These are phyloP conservation scores for Flaveria floridana DNA, from an alignment of 140 eudicot genomes.

Conservation along the genomic window DNA sequence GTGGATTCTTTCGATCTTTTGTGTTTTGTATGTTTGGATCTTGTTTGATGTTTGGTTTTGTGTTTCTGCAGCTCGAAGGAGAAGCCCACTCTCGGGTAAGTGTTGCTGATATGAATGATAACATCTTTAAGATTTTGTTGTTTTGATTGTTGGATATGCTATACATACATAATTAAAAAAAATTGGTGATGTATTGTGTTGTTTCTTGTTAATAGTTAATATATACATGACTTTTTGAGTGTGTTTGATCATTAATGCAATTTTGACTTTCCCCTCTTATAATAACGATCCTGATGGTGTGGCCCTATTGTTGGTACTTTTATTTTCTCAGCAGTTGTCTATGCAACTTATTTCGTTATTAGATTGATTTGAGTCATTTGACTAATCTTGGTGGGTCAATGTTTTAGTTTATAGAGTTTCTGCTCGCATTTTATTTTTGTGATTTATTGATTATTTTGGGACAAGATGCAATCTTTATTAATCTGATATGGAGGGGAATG, in stretches of 20 bases:
- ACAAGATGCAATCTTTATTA: constrained; percentile 22
- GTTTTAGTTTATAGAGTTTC: constrained; percentile 11
- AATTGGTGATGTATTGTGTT: constrained; percentile 2
- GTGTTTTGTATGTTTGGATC: constrained; percentile 6
- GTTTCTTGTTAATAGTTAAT: neutral
- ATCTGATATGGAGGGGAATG: constrained; percentile 3
- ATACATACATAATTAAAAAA: constrained; percentile 12
- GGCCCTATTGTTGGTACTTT: constrained; percentile 16
- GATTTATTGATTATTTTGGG: neutral
- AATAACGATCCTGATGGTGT: neutral
- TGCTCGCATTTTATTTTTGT: neutral
- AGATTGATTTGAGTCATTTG: neutral
- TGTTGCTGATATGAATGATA: neutral
- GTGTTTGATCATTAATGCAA: constrained; percentile 17
- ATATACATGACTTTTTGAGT: neutral
- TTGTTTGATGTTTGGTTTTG: constrained; percentile 25
- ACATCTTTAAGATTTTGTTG: neutral
- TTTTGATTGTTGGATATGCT: neutral
- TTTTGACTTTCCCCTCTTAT: constrained; percentile 1
- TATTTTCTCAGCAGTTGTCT: constrained; percentile 3
- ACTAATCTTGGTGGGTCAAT: constrained; percentile 18
- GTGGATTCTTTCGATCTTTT: neutral
- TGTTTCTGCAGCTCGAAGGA: constrained; percentile 95
- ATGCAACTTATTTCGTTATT: neutral
- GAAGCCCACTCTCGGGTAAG: constrained; percentile 99